phyloP scores from a whole-genome alignment of 345 rosid genomes.

The Draba incana region DNA sequence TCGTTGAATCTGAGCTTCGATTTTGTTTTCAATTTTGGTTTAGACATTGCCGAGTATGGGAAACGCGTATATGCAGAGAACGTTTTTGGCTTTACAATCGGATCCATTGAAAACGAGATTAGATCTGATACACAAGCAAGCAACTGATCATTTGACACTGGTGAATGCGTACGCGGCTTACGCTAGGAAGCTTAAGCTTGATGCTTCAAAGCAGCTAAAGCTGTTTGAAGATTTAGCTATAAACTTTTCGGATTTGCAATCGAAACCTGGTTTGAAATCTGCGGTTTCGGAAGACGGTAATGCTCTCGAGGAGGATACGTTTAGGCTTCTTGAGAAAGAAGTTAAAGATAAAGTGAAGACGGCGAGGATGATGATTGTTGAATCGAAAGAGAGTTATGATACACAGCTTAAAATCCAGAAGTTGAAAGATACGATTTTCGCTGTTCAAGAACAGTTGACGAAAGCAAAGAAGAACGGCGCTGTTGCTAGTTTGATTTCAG shows the following conservation, averaged over 20 bases:
- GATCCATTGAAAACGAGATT: conserved; percentile 82
- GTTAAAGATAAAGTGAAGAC: conserved; percentile 83
- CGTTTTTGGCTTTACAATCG: conserved; percentile 73
- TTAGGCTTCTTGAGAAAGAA: conserved; percentile 86
- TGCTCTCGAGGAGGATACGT: conserved; percentile 69
- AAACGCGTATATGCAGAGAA: conserved; percentile 65
- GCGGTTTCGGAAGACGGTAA: conserved; percentile 51
- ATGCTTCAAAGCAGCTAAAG: conserved; percentile 71
- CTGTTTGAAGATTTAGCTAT: conserved; percentile 73
- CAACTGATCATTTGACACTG: conserved; percentile 74
- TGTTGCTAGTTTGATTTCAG: conserved; percentile 75
- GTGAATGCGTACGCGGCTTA: conserved; percentile 88
- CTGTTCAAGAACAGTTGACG: conserved; percentile 70
- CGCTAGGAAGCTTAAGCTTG: conserved; percentile 94
- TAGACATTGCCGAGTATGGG: conserved; percentile 64
- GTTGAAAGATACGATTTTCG: conserved; percentile 84
- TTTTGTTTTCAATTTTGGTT: conserved; percentile 3
- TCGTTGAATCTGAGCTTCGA: conserved; percentile 24
- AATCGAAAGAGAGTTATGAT: conserved; percentile 84
- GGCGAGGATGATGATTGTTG: conserved; percentile 69
- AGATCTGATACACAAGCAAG: conserved; percentile 89
- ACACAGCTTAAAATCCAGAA: conserved; percentile 94
- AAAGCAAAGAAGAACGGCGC: conserved; percentile 94
- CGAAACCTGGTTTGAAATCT: conserved; percentile 55
- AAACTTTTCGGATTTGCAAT: conserved; percentile 63